Evolutionary conservation across 495 filamentous ascomycete genomes (phyloP), one percentile per base, ranked within the genome.

Genomic region (Chaetomidium leptoderma): DNA sequence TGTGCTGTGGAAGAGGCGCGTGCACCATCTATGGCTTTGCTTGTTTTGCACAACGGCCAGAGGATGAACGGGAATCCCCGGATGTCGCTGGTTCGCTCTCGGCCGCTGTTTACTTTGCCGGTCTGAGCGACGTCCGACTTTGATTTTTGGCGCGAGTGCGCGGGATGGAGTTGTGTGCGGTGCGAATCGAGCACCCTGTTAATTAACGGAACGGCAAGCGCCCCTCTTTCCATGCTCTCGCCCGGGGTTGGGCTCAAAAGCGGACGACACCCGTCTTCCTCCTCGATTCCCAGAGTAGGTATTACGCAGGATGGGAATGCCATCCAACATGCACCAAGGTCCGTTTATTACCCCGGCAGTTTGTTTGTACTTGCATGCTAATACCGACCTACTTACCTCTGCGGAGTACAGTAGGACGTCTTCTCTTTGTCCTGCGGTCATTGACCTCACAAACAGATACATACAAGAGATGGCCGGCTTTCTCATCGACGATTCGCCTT

Each of bases 11-110:
- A n/a, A 29, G 47, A 50, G 47, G 9, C 23, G 37, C 47, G 32
- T 36, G 47, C 47, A 48, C 10, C 42, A 10, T 32, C 30, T 6
- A 32, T 7, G 30, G 30, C 30, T 32, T 10, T 32, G 30, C 30
- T 10, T 10, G 30, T 39, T 5, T 39, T 17, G 36, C 36, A 39
- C 0, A 8, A 39, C 5, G n/a, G n/a, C 8, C 46, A 35, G 10
- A 14, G 9, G 16, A 45, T 32, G 48, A 37, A 7, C 24, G 40
- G 19, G 8, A 13, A 60, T 48, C 21, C 36, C n/a, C 17, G 44
- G 44, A 47, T 60, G 14, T 36, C 36, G 53, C 55, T 53, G 51
- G 60, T 45, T 58, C 45, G 50, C 44, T 53, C 36, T 48, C 10
- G 51, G 21, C 24, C 47, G 39, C 51, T 32, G 46, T 57, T 55